phyloP scores from a whole-genome alignment of 805 yeast species.

The Teunomyces cretensis region DNA sequence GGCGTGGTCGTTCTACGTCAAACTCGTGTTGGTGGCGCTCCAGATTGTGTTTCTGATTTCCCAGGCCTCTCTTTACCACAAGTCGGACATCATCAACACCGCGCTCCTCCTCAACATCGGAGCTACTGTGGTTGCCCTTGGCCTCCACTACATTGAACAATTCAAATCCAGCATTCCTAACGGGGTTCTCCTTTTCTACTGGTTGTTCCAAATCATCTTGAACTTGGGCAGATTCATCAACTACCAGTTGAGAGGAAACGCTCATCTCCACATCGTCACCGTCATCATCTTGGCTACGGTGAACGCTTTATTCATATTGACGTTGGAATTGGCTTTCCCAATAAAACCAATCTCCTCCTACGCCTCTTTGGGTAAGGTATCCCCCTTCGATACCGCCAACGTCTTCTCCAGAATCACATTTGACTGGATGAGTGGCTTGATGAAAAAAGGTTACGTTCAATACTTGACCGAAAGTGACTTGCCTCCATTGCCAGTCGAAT shows the following conservation, averaged over 20 bases:
- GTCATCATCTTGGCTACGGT: slow-evolving; percentile 22
- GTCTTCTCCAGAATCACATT: slow-evolving; percentile 77
- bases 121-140: slow-evolving; percentile 51
- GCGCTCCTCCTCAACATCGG: slow-evolving; percentile 29
- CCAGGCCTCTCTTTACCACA: slow-evolving; percentile 14
- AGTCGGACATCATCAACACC: slow-evolving; percentile 23
- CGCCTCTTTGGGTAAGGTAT: slow-evolving; percentile 8
- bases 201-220: slow-evolving; percentile 60
- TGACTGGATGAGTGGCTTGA: slow-evolving; percentile 86
- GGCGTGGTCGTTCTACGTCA: slow-evolving; percentile 41
- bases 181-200: slow-evolving; percentile 69
- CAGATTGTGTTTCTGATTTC: slow-evolving; percentile 40
- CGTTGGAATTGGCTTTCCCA: slow-evolving; percentile 46
- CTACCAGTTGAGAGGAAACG: slow-evolving; percentile 32
- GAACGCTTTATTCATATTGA: slow-evolving; percentile 41
- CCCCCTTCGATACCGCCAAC: slow-evolving; percentile 52
- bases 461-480: slow-evolving; percentile 61
- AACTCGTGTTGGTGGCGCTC: slow-evolving; percentile 36
- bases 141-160: slow-evolving; percentile 70
- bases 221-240: slow-evolving; percentile 47
- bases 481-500: slow-evolving; percentile 71
- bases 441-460: slow-evolving; percentile 71
- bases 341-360: slow-evolving; percentile 17
- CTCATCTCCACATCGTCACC: slow-evolving; percentile 44
- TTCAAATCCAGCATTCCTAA: slow-evolving; percentile 63